Conservation (phyloP, 352 stramenopile genomes). For the Phytophthora constricta region DNA sequence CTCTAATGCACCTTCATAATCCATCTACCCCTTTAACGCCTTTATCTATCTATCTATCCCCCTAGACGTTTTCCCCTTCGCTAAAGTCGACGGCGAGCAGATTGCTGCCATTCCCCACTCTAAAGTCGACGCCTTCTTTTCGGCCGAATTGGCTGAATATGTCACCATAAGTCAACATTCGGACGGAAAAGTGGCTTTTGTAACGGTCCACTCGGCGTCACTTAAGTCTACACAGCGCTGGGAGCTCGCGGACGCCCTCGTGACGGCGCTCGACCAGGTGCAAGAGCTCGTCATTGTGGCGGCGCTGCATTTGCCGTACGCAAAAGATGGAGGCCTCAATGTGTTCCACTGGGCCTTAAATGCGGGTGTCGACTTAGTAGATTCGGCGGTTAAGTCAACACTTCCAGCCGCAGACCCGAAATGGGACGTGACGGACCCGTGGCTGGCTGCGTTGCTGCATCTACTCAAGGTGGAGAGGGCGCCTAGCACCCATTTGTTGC, state of each 20-base stretch:
- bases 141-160: slow-evolving; percentile 16
- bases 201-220: slow-evolving; percentile 44
- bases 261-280: slow-evolving; percentile 46
- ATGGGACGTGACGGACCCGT: slow-evolving; percentile 67
- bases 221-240: slow-evolving; percentile 39
- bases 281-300: slow-evolving; percentile 52
- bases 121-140: slow-evolving; percentile 15
- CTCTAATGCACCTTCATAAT: background rate
- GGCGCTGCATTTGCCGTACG: slow-evolving; percentile 66
- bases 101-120: slow-evolving; percentile 8
- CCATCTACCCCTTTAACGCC: background rate
- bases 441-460: slow-evolving; percentile 58
- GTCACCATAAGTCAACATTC: slow-evolving; percentile 21
- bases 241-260: slow-evolving; percentile 54
- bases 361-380: too few relatives aligned
- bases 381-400: too few relatives aligned
- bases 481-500: slow-evolving; percentile 53
- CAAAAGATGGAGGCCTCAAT: slow-evolving; percentile 45
- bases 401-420: slow-evolving; percentile 34
- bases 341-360: slow-evolving; percentile 54
- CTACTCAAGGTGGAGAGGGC: slow-evolving; percentile 60
- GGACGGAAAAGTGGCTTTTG: slow-evolving; percentile 30
- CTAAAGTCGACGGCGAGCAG: slow-evolving; percentile 24
- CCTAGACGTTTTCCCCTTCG: slow-evolving; percentile 47
- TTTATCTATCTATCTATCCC: background rate